Evolutionary conservation across 2,329 filamentous ascomycete species (phyloP).

Genomic region (Aspergillus texensis): DNA sequence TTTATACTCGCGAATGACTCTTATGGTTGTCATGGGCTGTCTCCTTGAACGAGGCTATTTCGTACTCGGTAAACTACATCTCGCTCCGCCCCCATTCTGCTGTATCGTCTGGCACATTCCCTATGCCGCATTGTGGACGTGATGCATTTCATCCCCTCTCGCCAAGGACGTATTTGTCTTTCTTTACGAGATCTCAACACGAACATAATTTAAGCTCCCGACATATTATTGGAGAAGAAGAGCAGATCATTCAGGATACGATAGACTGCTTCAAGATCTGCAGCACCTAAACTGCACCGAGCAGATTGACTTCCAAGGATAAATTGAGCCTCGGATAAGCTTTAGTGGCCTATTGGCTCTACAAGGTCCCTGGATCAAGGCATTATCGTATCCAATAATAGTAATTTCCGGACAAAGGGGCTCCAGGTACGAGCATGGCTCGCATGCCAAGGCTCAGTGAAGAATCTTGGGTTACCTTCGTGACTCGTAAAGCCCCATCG

Average conservation of each 20-base stretch:
- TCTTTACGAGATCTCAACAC: not conserved
- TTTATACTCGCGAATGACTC: not conserved
- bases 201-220: not conserved
- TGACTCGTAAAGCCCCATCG: not conserved
- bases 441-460: not conserved
- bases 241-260: not conserved
- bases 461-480: not conserved
- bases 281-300: not conserved
- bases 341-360: not conserved
- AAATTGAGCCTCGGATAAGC: not conserved
- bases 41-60: not conserved
- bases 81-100: not conserved
- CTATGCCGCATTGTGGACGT: not conserved
- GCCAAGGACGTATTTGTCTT: not conserved
- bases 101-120: not conserved
- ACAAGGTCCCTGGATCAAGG: not conserved
- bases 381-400: not conserved
- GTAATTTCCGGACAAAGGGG: not conserved
- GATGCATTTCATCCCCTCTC: not conserved
- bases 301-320: no score
- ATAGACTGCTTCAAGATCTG: not conserved
- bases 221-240: not conserved
- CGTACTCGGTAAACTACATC: not conserved
- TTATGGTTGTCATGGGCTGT: not conserved
- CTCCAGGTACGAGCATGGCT: not conserved